Percentiles rank a stretch among this genome's conserved stretches.
Conservation (phyloP, 2,329 filamentous ascomycete genomes). For the Zymoseptoria brevis region DNA sequence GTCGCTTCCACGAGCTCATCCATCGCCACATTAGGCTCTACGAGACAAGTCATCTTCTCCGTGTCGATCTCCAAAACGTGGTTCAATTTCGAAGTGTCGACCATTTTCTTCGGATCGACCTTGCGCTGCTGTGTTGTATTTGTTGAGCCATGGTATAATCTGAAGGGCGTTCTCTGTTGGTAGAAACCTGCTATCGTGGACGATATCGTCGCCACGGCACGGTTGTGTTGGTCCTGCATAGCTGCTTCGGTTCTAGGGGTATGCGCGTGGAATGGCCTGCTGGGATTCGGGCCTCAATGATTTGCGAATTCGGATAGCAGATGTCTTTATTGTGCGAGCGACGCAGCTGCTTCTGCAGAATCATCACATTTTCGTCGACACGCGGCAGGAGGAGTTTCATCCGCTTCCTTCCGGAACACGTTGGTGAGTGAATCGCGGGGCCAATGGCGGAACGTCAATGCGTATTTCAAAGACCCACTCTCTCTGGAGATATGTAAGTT, state of each 20-base stretch:
- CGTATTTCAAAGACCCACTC: neutral
- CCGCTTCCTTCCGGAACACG: neutral
- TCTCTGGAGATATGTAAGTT: neutral
- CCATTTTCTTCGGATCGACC: conserved; percentile 33
- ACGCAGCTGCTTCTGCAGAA: neutral
- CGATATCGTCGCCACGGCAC: conserved; percentile 9
- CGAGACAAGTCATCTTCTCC: conserved; percentile 40
- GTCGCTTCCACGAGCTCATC: conserved; percentile 54
- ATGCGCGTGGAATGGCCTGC: neutral
- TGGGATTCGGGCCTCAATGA: neutral
- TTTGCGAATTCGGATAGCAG: neutral
- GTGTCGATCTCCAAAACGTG: conserved; percentile 40
- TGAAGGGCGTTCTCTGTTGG: conserved; percentile 40
- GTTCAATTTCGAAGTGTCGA: conserved; percentile 44
- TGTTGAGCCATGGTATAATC: conserved; percentile 52
- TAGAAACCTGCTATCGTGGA: conserved; percentile 33
- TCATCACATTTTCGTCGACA: neutral
- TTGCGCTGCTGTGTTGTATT: conserved; percentile 39
- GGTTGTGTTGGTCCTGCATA: conserved; percentile 5
- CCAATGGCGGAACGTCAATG: neutral
- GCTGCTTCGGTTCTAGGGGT: too few relatives aligned
- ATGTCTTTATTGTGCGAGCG: neutral
- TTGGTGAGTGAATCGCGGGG: neutral
- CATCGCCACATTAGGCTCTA: conserved; percentile 65
- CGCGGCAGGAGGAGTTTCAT: neutral